phyloP scores from a whole-genome alignment of 108 stramenopile genomes.

The Nitzschia sp. region DNA sequence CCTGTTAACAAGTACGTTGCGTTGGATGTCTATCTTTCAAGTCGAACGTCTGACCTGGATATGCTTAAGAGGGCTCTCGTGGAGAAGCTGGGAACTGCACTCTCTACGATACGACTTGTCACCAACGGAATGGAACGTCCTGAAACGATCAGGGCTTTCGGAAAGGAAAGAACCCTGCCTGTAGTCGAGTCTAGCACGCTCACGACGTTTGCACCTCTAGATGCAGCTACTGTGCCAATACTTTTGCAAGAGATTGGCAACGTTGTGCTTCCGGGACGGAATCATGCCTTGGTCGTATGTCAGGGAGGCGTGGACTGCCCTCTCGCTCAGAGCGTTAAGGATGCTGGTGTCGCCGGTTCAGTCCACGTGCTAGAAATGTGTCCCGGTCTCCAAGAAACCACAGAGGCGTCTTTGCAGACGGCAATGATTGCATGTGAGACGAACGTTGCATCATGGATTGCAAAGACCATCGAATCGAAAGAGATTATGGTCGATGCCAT shows the following conservation, averaged over 20 bases:
- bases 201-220: too few relatives aligned
- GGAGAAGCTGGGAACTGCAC: slow-evolving; percentile 21
- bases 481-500: background rate
- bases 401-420: background rate
- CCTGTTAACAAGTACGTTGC: slow-evolving; percentile 29
- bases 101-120: slow-evolving; percentile 65
- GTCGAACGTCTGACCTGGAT: slow-evolving; percentile 41
- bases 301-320: background rate
- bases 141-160: too few relatives aligned
- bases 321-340: background rate
- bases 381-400: background rate
- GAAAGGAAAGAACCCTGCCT: background rate
- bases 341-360: background rate
- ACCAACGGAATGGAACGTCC: slow-evolving; percentile 56
- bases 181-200: background rate
- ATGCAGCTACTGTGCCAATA: too few relatives aligned
- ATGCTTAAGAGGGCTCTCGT: slow-evolving; percentile 37
- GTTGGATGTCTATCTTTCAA: slow-evolving; percentile 61
- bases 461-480: background rate
- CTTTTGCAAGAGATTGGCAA: too few relatives aligned
- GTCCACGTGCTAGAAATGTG: background rate
- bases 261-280: background rate
- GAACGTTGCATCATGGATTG: background rate
- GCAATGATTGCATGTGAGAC: slow-evolving; percentile 6
- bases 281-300: background rate